Base-by-base conservation (phyloP, 2,329 filamentous ascomycete genomes). In the Verticillium dahliae region DNA sequence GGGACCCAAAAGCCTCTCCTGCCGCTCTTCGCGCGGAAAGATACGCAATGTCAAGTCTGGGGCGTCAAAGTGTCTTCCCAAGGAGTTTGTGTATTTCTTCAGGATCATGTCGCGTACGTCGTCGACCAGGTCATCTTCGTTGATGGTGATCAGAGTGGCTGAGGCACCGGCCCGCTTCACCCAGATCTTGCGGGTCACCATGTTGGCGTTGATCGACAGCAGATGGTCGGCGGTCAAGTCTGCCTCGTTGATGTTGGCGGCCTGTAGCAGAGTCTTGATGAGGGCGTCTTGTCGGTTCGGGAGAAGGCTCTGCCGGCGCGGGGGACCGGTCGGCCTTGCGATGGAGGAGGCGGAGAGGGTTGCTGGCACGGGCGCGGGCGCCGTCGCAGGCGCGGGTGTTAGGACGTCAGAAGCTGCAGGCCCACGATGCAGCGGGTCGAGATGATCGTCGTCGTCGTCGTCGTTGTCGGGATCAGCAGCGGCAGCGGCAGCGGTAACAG, bases 91-190 rank as follows among this genome's bases (percentile, higher is more conserved):
- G 74, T 98, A 99, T 79, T 98, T 98, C 70, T 86, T 87, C 68
- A 98, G 79, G 62, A 98, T 95, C 81, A 92, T 86, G 68, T 97
- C 95, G 68, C 94, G 90, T 64, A 97, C 89, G 75, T 97, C 94
- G 74, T 99, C 95, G 62, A 98, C 93, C 68, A 98, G 78, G 71
- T 97, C 92, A 69, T 96, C 92, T 70, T 96, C 90, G 68, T 86
- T 83, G 69, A 96, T 90, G 63, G 89, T 87, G 61, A 99, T 89
- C 69, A 95, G 81, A 14, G 95, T 99, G 45, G 94, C 87, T 61
- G 94, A 97, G 62, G 88, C 90, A 66, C 89, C 85, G 22, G 90
- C 90, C 69, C 94, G 85, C 80, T 90, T 95, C 72, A 98, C 94
- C 95, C 95, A 99, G 69, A 98, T 88, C 81, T 96, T 97, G 73